A percentile compares a stretch with the other conserved stretches of the same genome.
Evolutionary conservation across 2,329 filamentous ascomycete genomes (phyloP).

Genomic region (Aspergillus versicolor): DNA sequence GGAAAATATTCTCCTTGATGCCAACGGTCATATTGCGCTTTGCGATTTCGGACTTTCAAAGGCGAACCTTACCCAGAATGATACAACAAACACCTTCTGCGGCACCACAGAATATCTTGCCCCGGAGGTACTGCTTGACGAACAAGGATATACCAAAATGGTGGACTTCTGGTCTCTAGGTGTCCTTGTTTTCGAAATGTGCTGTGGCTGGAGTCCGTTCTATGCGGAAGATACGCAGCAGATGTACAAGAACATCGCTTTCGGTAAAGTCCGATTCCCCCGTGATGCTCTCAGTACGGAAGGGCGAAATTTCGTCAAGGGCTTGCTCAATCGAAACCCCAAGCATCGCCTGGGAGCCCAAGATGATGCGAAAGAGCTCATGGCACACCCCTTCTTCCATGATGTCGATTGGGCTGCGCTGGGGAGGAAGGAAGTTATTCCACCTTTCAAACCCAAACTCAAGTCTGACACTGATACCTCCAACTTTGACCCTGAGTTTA

Average conservation of each 20-base stretch:
- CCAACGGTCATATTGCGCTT: slow-evolving; percentile 94
- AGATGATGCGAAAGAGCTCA: slow-evolving; percentile 89
- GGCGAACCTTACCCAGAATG: slow-evolving; percentile 93
- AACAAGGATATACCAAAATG: slow-evolving; percentile 99
- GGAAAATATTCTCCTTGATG: slow-evolving; percentile 94
- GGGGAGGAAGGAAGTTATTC: slow-evolving; percentile 85
- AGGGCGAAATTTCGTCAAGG: slow-evolving; percentile 97
- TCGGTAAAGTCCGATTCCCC: slow-evolving; percentile 96
- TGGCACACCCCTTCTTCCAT: slow-evolving; percentile 88
- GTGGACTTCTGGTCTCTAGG: slow-evolving; percentile 99
- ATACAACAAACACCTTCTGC: slow-evolving; percentile 98
- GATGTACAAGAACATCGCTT: slow-evolving; percentile 99
- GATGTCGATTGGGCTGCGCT: slow-evolving; percentile 92
- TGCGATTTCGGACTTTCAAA: slow-evolving; percentile 98
- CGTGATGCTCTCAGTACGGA: slow-evolving; percentile 91
- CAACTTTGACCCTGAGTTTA: slow-evolving; percentile 98
- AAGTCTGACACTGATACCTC: slow-evolving; percentile 95
- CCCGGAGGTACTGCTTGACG: slow-evolving; percentile 90
- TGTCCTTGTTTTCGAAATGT: slow-evolving; percentile 98
- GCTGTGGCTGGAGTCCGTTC: slow-evolving; percentile 98
- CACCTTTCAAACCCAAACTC: slow-evolving; percentile 96
- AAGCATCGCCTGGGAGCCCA: slow-evolving; percentile 90
- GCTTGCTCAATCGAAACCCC: slow-evolving; percentile 92
- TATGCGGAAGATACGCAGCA: slow-evolving; percentile 99
- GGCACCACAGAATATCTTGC: slow-evolving; percentile 97